Base-by-base conservation (phyloP, 2,329 filamentous ascomycete species). In the Diaporthe nobilis region DNA sequence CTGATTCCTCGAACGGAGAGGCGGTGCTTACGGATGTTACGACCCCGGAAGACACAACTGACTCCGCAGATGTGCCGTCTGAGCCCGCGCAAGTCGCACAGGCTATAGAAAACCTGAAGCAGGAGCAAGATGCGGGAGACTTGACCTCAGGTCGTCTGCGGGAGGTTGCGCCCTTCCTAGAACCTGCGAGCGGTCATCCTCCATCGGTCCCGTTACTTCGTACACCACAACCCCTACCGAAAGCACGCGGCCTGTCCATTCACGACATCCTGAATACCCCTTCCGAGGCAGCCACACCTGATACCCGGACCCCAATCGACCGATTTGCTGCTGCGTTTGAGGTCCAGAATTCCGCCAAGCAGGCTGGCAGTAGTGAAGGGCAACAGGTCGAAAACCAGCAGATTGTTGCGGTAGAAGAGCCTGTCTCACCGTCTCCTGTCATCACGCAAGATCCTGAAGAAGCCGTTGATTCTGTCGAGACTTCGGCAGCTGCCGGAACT, bases 31-130 rank as follows among this genome's bases (percentile, higher is more conserved):
- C 86, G 3, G 88, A 90, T 67, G 85, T 83, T 4, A 90, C 89
- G 0, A 87, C 88, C 1, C 88, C 89, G 0, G 88, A 88, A 51
- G 87, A 89, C 55, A 84, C 82, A 2, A 85, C 87, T 3, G 85
- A 85, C 28, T 83, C 84, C 8, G 72, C 80, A 2, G 76, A 85
- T 7, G 79, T 84, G 8, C 85, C 84, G 1, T 84, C 85, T 13
- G 81, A 80, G 7, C 79, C 81, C 3, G 82, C 81, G 3, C 84
- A 82, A 3, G 76, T 81, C 20, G 82, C 84, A 65, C 67, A 80
- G 44, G 74, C 76, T 28, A 78, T 80, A 17, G 77, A 80, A 13
- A 63, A 79, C 15, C 71, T 84, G 20, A 85, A 84, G 74, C 80
- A 81, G 31, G 84, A 85, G 75, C 82, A 85, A 6, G 77, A 76